Percentiles rank a stretch among this genome's conserved stretches.
Conservation (phyloP, 257 asterid genomes). For the Paulownia fortunei region DNA sequence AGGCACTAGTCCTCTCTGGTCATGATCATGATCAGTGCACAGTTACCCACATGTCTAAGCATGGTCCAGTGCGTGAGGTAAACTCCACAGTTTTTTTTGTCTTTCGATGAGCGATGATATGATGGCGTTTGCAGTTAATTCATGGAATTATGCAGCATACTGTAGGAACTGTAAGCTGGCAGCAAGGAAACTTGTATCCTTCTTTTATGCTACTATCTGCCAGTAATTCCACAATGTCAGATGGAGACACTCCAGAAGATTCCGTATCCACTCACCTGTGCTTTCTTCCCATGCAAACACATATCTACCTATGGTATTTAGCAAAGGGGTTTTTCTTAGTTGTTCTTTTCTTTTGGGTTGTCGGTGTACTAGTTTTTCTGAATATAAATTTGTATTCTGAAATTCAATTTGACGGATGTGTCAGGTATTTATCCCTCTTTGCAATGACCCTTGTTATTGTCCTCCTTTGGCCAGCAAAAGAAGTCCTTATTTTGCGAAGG, state of each 20-base stretch:
- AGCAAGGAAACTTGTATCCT: conserved; percentile 91
- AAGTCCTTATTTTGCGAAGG: conserved; percentile 47
- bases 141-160: conserved; percentile 73
- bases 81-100: background rate
- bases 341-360: background rate
- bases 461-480: conserved; percentile 76
- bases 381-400: conserved; percentile 9
- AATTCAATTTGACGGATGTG: conserved; percentile 33
- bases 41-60: conserved; percentile 58
- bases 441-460: conserved; percentile 62
- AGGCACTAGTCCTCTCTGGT: conserved; percentile 88
- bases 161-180: conserved; percentile 98
- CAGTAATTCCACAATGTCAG: conserved; percentile 46
- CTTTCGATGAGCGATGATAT: conserved; percentile 3
- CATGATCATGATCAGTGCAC: conserved; percentile 99
- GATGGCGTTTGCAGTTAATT: conserved; percentile 38
- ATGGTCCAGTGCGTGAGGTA: conserved; percentile 81
- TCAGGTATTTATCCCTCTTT: conserved; percentile 83
- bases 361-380: background rate
- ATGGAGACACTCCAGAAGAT: conserved; percentile 45
- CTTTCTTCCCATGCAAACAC: conserved; percentile 86
- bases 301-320: conserved; percentile 78
- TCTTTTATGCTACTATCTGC: conserved; percentile 93
- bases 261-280: conserved; percentile 66
- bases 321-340: background rate